Base-by-base conservation (phyloP, 2,329 filamentous ascomycete species). In the Talaromyces sp. region DNA sequence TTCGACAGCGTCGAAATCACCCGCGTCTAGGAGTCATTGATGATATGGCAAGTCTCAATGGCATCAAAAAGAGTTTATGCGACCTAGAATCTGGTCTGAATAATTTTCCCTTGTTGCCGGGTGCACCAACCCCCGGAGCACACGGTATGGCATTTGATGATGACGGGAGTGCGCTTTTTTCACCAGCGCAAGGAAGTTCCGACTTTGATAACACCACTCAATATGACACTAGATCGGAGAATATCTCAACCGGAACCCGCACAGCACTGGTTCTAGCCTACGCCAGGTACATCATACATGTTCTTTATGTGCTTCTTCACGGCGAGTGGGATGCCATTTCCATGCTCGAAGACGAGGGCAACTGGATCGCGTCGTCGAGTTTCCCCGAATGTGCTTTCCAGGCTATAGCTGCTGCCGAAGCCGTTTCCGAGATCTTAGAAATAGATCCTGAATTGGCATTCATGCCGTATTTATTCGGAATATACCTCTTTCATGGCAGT, bases 401-500 rank as follows among this genome's bases (percentile, higher is more conserved):
- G 63, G 78, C 80, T 27, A 78, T 83, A 57, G 75, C 76, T 1
- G 80, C 80, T 0, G 79, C 78, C 2, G 74, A 80, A 51, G 77
- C 77, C 2, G 74, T 82, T 17, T 77, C 75, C 15, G 71, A 76
- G 9, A 82, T 83, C 57, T 70, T 83, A 7, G 70, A 73, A 1
- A 71, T 77, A n/a, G 81, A 83, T 63, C 79, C 78, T 3, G 80
- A 82, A 63, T 71, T 83, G 33, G 78, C 77, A 0, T 83, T 82
- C 57, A 82, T 82, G 78, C 80, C 81, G 1, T 83, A 82, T 65
- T 71, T 83, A 3, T 82, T 82, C 57, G 80, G 81, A 0, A 82
- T 82, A 8, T 84, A 83, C 60, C 71, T 83, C 0, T 71, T 83
- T 4, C 80, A 82, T 57, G 80, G 81, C 0, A 82, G 80, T 63